Percentiles rank a stretch among this genome's conserved stretches.
Conservation (phyloP, 2,329 filamentous ascomycete genomes). For the Cyanodermella asteris region DNA sequence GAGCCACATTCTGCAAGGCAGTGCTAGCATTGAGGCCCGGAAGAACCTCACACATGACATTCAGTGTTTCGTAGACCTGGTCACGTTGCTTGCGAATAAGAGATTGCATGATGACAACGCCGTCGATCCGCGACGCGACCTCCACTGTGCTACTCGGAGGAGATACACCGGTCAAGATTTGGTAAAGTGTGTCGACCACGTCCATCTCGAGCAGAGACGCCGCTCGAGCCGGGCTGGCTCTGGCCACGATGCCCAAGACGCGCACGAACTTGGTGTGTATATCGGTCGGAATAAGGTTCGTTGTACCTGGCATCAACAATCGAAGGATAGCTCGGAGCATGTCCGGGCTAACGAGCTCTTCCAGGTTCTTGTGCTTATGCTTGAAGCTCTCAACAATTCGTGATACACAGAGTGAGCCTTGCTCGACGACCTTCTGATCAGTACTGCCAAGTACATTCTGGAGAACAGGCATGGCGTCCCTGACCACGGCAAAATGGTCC, state of each 20-base stretch:
- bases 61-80: conserved; percentile 90
- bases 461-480: conserved; percentile 90
- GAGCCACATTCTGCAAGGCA: conserved; percentile 27
- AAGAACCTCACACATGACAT: conserved; percentile 87
- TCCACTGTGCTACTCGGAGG: conserved; percentile 61
- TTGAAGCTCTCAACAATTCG: conserved; percentile 95
- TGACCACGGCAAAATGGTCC: conserved; percentile 76
- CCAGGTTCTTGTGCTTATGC: conserved; percentile 65
- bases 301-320: conserved; percentile 76
- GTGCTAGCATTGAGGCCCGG: conserved; percentile 42
- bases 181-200: conserved; percentile 90
- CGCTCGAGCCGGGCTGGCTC: conserved; percentile 68
- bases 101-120: conserved; percentile 95
- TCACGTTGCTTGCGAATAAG: conserved; percentile 87
- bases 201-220: conserved; percentile 89
- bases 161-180: conserved; percentile 89
- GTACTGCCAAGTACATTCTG: conserved; percentile 76
- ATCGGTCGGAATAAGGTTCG: conserved; percentile 78
- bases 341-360: conserved; percentile 77
- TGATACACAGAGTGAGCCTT: conserved; percentile 86
- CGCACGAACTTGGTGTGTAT: conserved; percentile 94
- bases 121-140: conserved; percentile 71
- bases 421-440: conserved; percentile 91
- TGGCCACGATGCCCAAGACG: conserved; percentile 73
- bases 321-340: conserved; percentile 68